These are phyloP conservation scores for Neopestalotiopsis sp. DNA, from an alignment of 2,329 filamentous ascomycete species.

Conservation along the genomic window DNA sequence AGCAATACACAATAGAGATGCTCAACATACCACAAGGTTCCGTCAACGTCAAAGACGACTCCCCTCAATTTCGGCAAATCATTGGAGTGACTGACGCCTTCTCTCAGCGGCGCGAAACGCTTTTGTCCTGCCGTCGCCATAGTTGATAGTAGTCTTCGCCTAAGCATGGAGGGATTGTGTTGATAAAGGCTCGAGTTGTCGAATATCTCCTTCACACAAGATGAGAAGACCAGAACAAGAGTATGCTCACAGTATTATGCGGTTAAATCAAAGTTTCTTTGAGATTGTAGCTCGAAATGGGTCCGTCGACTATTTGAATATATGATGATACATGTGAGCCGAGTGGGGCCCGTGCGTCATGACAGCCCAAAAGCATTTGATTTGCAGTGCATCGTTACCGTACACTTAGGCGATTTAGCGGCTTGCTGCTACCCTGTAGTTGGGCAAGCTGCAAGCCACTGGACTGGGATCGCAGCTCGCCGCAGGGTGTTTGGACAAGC, in stretches of 20 bases:
- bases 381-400: background rate
- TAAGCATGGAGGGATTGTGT: slow-evolving; percentile 19
- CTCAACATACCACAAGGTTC: slow-evolving; percentile 80
- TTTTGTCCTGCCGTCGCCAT: slow-evolving; percentile 49
- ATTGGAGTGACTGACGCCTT: slow-evolving; percentile 36
- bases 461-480: background rate
- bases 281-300: background rate
- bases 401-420: background rate
- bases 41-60: slow-evolving; percentile 91
- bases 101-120: slow-evolving; percentile 63
- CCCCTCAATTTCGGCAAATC: slow-evolving; percentile 58
- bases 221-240: background rate
- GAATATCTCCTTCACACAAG: background rate
- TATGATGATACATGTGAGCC: background rate
- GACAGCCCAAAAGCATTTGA: background rate
- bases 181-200: background rate
- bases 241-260: background rate
- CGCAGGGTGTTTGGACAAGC: slow-evolving; percentile 20
- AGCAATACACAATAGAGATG: background rate
- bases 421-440: slow-evolving; percentile 2
- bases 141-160: slow-evolving; percentile 44
- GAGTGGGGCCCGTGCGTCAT: slow-evolving; percentile 15
- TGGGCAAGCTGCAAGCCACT: background rate
- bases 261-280: background rate
- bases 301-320: background rate